These are phyloP conservation scores for Hansfordia pulvinata DNA, from an alignment of 2,329 filamentous ascomycete species.

Conservation along the genomic window DNA sequence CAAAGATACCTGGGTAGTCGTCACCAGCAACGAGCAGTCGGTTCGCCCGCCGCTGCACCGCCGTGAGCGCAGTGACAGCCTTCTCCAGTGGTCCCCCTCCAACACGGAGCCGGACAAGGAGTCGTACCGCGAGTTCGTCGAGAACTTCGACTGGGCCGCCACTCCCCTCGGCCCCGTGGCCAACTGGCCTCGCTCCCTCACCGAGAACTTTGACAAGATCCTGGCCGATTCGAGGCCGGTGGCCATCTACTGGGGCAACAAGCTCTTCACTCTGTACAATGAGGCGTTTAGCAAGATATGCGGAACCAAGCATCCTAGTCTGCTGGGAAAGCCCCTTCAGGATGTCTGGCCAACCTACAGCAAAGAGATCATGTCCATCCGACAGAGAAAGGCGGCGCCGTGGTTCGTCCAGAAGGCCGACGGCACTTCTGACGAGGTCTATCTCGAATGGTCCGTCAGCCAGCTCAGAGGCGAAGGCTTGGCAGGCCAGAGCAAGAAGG, in stretches of 20 bases:
- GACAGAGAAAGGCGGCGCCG: conserved; percentile 28
- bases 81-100: too few species aligned
- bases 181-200: conserved; percentile 30
- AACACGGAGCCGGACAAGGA: too few species aligned
- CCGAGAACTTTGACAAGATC: conserved; percentile 28
- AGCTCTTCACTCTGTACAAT: conserved; percentile 50
- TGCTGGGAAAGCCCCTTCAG: conserved; percentile 45
- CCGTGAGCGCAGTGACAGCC: too few species aligned
- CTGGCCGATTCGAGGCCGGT: conserved; percentile 32
- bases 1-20: too few species aligned
- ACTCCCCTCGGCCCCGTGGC: conserved; percentile 32
- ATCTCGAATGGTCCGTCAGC: conserved; percentile 32
- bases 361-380: conserved; percentile 18
- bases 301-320: conserved; percentile 45
- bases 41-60: too few species aligned
- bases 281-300: conserved; percentile 44
- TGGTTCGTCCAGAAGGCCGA: conserved; percentile 29
- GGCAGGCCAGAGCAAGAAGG: conserved; percentile 24
- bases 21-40: too few species aligned
- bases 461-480: too few species aligned
- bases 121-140: conserved; percentile 15
- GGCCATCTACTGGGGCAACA: conserved; percentile 50
- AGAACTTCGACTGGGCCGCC: conserved; percentile 28
- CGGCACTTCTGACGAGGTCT: conserved; percentile 29
- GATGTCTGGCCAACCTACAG: conserved; percentile 44